Evolutionary conservation across 116 monocot species (phyloP), one percentile per base, ranked within the genome.

Genomic region (Thalassia testudinum): DNA sequence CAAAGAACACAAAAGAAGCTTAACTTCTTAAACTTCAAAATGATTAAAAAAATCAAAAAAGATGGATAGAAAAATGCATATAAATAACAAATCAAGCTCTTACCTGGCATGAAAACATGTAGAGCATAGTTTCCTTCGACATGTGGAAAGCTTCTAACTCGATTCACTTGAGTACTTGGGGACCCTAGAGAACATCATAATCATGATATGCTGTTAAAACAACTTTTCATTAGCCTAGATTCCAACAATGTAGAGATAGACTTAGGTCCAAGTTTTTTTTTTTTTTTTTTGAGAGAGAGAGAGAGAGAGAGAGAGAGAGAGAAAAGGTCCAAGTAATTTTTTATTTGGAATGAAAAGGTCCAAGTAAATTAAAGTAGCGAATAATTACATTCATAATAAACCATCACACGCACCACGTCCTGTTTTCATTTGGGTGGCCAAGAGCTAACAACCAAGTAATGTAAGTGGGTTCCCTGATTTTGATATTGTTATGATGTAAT

Each of bases 111-210:
- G 52, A 67, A 92, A 22, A 92, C 68, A 70, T 92, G 92, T 22
- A 92, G 75, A 10, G 92, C 77, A 71, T 87, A 92, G 52, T 87
- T 83, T 10, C 92, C 92, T 73, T 83, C 78, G 21, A 87, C 63
- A 63, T 92, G 92, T 3, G 92, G 87, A 60, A 92, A 92, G 68
- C 69, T 78, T 52, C 92, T 77, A 17, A 83, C 67, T 50, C 92
- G 83, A 49, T 37, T 52, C 24, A 68, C 87, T 50, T 77, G 63
- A 50, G 30, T 1, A 25, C 40, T 42, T 22, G 53, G 8, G 44
- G 45, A 2, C 2, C 19, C 45, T 45, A 16, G 19, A 45, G 45
- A 45, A 16, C 18, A 20, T 6, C 15, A 7, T 5, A 45, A 45
- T 15, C 19, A 45, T 5, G 18, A 45, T 15, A 45, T n/a, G 45